Conservation (phyloP, 2,329 filamentous ascomycete species). For the Calonectria pseudoreteaudii region DNA sequence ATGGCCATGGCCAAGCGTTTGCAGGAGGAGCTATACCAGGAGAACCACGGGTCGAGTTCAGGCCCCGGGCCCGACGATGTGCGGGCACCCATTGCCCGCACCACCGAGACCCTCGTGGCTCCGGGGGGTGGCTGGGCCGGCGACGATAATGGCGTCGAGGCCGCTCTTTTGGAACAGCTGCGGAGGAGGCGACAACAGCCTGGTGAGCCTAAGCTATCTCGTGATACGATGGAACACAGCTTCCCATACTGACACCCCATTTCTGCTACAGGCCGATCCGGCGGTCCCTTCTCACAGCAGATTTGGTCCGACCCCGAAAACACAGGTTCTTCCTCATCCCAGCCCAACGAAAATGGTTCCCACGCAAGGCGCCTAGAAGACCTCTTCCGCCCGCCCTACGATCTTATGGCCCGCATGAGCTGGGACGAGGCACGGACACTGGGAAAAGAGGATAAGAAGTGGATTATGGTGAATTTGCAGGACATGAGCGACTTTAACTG, state of each 20-base stretch:
- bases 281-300: constrained; percentile 53
- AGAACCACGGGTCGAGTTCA: constrained; percentile 53
- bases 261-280: constrained; percentile 34
- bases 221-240: background rate
- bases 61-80: constrained; percentile 67
- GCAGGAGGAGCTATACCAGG: constrained; percentile 90
- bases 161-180: constrained; percentile 75
- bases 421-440: constrained; percentile 88
- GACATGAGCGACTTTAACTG: constrained; percentile 95
- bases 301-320: constrained; percentile 50
- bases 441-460: constrained; percentile 90
- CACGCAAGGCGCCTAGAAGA: constrained; percentile 87
- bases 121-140: constrained; percentile 65
- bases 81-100: constrained; percentile 89
- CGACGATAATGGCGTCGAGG: constrained; percentile 64
- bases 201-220: constrained; percentile 40
- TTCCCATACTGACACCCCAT: background rate
- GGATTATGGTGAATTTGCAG: constrained; percentile 96
- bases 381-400: constrained; percentile 91
- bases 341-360: constrained; percentile 61
- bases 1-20: constrained; percentile 91
- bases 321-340: constrained; percentile 9
- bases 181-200: constrained; percentile 55
- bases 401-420: constrained; percentile 82
- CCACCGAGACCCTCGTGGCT: constrained; percentile 90